Conservation (phyloP, 2,329 filamentous ascomycete genomes). For the Colletotrichum siamense region DNA sequence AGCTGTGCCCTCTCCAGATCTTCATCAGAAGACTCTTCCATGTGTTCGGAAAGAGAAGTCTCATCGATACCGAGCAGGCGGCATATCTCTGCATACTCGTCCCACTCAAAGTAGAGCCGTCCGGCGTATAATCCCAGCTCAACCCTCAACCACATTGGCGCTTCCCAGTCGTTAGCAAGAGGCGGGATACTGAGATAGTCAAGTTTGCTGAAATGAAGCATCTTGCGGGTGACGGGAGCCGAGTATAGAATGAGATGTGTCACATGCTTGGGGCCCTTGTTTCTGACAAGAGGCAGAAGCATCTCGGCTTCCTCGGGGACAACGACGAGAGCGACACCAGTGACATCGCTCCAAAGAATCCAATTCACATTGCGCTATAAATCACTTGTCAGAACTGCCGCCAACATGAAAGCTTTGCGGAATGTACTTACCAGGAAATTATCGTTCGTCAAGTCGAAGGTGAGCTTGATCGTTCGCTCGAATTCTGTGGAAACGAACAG, state of each 20-base stretch:
- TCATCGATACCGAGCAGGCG: conserved; percentile 34
- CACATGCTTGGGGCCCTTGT: conserved; percentile 33
- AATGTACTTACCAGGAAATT: conserved; percentile 35
- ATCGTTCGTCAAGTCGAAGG: conserved; percentile 31
- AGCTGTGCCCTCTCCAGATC: neutral
- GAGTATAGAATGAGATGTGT: conserved; percentile 62
- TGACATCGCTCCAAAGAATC: conserved; percentile 60
- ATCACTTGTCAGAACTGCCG: neutral
- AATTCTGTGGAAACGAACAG: conserved; percentile 54
- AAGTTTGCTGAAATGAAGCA: conserved; percentile 64
- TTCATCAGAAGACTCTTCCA: neutral
- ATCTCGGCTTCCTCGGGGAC: conserved; percentile 68
- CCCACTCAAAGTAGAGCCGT: conserved; percentile 62
- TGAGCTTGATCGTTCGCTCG: conserved; percentile 44
- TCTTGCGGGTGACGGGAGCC: conserved; percentile 63
- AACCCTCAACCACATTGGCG: conserved; percentile 58
- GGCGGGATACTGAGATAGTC: conserved; percentile 57
- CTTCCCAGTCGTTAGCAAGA: conserved; percentile 41
- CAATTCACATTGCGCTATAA: conserved; percentile 59
- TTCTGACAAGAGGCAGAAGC: conserved; percentile 51
- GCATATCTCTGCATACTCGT: conserved; percentile 45
- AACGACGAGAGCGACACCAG: conserved; percentile 58
- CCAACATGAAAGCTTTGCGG: neutral
- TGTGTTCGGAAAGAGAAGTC: neutral
- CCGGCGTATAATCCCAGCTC: conserved; percentile 68